These are phyloP conservation scores for Daldinia caldariorum DNA, from an alignment of 495 filamentous ascomycete species.

Conservation along the genomic window DNA sequence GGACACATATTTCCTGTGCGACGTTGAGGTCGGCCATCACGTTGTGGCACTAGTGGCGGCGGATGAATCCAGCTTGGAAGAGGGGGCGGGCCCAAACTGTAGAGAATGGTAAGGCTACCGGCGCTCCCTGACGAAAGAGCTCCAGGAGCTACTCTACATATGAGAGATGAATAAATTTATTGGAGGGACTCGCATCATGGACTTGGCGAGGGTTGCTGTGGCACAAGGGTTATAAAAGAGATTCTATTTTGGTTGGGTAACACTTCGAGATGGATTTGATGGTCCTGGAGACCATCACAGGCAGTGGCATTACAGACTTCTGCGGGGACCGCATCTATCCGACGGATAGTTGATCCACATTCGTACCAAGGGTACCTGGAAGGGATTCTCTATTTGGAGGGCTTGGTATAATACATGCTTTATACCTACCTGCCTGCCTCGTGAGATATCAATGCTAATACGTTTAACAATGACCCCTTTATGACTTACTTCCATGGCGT, in stretches of 20 bases:
- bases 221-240: constrained; percentile 26
- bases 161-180: constrained; percentile 26
- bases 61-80: constrained; percentile 16
- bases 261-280: constrained; percentile 20
- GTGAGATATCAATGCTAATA: constrained; percentile 12
- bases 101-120: constrained; percentile 15
- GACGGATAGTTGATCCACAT: constrained; percentile 19
- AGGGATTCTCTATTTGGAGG: constrained; percentile 13
- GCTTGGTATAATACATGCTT: constrained; percentile 24
- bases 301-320: constrained; percentile 22
- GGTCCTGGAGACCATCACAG: constrained; percentile 17
- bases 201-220: constrained; percentile 36
- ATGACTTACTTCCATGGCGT: constrained; percentile 19
- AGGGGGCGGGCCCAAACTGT: constrained; percentile 23
- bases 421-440: constrained; percentile 4
- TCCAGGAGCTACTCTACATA: constrained; percentile 22
- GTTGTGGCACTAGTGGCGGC: constrained; percentile 17
- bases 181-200: constrained; percentile 25
- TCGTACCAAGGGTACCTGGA: constrained; percentile 19
- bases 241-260: constrained; percentile 35
- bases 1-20: constrained; percentile 11
- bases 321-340: constrained; percentile 14
- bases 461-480: constrained; percentile 32
- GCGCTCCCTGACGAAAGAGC: constrained; percentile 14
- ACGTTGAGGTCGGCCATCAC: constrained; percentile 12